phyloP scores from a whole-genome alignment of 106 monocot genomes.

The Chionographis japonica region DNA sequence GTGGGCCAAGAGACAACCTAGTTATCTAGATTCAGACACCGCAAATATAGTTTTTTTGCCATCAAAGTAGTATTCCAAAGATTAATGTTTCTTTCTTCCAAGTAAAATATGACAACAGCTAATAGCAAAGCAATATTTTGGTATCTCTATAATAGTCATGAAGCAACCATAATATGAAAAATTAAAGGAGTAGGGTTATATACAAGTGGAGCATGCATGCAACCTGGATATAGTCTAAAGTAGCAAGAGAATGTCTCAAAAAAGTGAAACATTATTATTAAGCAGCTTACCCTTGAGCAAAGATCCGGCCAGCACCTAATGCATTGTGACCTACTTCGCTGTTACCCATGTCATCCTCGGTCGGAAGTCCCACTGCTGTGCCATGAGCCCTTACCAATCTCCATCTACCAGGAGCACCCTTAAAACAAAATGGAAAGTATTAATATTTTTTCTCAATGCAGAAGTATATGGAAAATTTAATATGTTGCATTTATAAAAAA shows the following conservation, averaged over 20 bases:
- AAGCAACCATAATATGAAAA: no score
- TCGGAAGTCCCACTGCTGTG: constrained; percentile 83
- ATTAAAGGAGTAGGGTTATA: not conserved
- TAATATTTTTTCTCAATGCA: not conserved
- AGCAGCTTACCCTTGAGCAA: constrained; percentile 72
- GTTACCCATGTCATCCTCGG: constrained; percentile 96
- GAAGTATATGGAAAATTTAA: not conserved
- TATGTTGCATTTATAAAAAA: no score
- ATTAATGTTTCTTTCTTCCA: no score
- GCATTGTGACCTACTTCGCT: constrained; percentile 98
- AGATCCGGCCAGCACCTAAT: constrained; percentile 86
- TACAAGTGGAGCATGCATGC: no score
- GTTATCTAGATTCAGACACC: no score
- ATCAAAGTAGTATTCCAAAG: no score
- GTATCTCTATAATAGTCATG: no score
- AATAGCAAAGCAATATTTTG: no score
- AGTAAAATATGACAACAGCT: no score
- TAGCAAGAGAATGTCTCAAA: not conserved
- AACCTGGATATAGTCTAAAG: not conserved
- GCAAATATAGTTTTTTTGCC: no score
- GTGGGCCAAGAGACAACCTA: no score
- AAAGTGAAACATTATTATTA: not conserved
- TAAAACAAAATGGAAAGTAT: not conserved
- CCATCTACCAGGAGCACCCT: constrained; percentile 83
- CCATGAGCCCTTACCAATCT: constrained; percentile 82